Conservation (phyloP, 2,329 filamentous ascomycete species). For the Neonectria punicea region DNA sequence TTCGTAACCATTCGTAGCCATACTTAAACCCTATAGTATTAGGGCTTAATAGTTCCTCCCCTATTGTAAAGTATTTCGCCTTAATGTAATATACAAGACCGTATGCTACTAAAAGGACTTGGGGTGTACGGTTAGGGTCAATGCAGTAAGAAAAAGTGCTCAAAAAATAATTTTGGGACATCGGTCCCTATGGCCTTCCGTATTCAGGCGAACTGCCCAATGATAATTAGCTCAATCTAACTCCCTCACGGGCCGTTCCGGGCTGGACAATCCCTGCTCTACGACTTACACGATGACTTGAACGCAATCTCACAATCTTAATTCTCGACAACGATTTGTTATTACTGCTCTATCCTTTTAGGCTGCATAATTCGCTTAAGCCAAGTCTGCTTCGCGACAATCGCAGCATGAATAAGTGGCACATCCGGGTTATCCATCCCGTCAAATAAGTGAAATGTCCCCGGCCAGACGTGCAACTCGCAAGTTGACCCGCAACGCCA, state of each 20-base stretch:
- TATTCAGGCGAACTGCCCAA: conserved; percentile 17
- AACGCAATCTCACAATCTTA: neutral
- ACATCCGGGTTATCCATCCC: conserved; percentile 29
- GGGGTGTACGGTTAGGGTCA: too few relatives aligned
- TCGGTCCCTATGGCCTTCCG: too few relatives aligned
- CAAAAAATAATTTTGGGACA: too few relatives aligned
- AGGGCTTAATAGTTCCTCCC: too few relatives aligned
- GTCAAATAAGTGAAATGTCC: conserved; percentile 33
- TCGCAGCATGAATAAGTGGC: conserved; percentile 29
- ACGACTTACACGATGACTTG: neutral
- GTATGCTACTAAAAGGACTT: too few relatives aligned
- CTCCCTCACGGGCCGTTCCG: conserved; percentile 14
- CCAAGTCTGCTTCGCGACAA: conserved; percentile 28
- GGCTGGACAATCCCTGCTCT: neutral
- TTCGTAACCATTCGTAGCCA: too few relatives aligned
- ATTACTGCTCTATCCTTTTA: neutral
- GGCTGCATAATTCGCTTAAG: conserved; percentile 22
- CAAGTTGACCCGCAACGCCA: conserved; percentile 34
- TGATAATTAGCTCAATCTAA: conserved; percentile 28
- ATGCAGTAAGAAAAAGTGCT: too few relatives aligned
- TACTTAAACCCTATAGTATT: too few relatives aligned
- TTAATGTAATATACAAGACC: too few relatives aligned
- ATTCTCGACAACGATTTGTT: neutral
- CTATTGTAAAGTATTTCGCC: too few relatives aligned
- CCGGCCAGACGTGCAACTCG: conserved; percentile 37